Evolutionary conservation across 345 rosid species (phyloP).

Genomic region (Populus davidiana): DNA sequence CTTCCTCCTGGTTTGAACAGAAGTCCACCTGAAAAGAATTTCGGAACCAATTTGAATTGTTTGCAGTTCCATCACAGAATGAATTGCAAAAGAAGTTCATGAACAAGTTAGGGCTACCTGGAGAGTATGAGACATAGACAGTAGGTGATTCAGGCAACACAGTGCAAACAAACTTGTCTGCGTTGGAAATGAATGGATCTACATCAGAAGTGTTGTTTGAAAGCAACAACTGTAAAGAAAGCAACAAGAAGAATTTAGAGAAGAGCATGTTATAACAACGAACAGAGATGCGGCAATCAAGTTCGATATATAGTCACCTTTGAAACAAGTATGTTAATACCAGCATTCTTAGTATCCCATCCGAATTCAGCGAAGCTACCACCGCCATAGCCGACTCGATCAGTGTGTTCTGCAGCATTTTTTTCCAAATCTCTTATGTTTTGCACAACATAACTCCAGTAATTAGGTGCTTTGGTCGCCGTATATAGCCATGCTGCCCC

Average conservation of each 20-base stretch:
- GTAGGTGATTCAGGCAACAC: slow-evolving; percentile 58
- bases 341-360: slow-evolving; percentile 29
- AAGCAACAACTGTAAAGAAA: slow-evolving; percentile 22
- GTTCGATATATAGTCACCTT: not conserved
- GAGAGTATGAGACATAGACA: slow-evolving; percentile 36
- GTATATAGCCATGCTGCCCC: slow-evolving; percentile 27
- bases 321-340: slow-evolving; percentile 23
- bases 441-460: slow-evolving; percentile 40
- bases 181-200: slow-evolving; percentile 25
- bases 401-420: not conserved
- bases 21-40: slow-evolving; percentile 38
- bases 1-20: slow-evolving; percentile 32
- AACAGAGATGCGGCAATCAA: not conserved
- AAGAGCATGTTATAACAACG: not conserved
- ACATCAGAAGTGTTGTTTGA: not conserved
- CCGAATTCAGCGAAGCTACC: slow-evolving; percentile 30
- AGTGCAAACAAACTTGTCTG: slow-evolving; percentile 43
- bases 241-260: not conserved
- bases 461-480: slow-evolving; percentile 28
- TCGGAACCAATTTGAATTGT: not conserved
- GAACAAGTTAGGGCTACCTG: slow-evolving; percentile 28
- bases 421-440: slow-evolving; percentile 30
- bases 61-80: not conserved
- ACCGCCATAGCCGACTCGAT: slow-evolving; percentile 3
- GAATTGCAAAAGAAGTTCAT: not conserved